A percentile compares a stretch with the other conserved stretches of the same genome.
These are phyloP conservation scores for Pleurotus sapidus DNA, from an alignment of 768 basidiomycete species.

Conservation along the genomic window DNA sequence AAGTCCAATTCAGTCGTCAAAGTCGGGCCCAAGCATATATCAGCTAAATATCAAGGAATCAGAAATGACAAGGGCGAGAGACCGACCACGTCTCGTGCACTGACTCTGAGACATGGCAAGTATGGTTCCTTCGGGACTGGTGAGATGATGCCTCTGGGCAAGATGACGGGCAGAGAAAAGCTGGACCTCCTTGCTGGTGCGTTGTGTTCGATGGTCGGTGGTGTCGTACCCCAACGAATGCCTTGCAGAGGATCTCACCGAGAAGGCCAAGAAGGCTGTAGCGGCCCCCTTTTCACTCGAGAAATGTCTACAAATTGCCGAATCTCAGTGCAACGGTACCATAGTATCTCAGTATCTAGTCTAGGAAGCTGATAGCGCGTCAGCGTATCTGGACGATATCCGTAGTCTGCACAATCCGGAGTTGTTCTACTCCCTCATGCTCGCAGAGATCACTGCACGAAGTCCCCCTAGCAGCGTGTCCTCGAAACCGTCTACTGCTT, in stretches of 20 bases:
- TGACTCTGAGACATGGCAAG: conserved; percentile 74
- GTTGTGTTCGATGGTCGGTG: conserved; percentile 9
- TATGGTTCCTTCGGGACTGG: conserved; percentile 70
- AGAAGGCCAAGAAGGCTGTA: conserved; percentile 55
- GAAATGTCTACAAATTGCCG: conserved; percentile 62
- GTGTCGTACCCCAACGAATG: too few species aligned
- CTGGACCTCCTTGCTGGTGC: conserved; percentile 75
- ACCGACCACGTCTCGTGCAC: conserved; percentile 69
- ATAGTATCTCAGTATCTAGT: background rate
- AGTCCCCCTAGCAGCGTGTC: conserved; percentile 27
- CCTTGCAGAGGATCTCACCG: conserved; percentile 61
- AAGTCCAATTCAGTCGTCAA: conserved; percentile 49
- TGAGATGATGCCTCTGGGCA: conserved; percentile 55
- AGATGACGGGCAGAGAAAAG: conserved; percentile 75
- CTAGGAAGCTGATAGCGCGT: background rate
- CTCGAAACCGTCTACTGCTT: conserved; percentile 38
- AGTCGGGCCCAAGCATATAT: conserved; percentile 53
- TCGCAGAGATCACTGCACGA: conserved; percentile 54
- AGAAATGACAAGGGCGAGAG: conserved; percentile 48
- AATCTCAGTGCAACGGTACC: conserved; percentile 70
- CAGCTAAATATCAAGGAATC: conserved; percentile 23
- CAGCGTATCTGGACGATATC: conserved; percentile 72
- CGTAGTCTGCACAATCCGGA: conserved; percentile 62
- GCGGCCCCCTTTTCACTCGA: conserved; percentile 64
- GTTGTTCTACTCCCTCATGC: conserved; percentile 56